A percentile compares a stretch with the other conserved stretches of the same genome.
These are phyloP conservation scores for Aspergillus sp. DNA, from an alignment of 2,329 filamentous ascomycete genomes.

Conservation along the genomic window DNA sequence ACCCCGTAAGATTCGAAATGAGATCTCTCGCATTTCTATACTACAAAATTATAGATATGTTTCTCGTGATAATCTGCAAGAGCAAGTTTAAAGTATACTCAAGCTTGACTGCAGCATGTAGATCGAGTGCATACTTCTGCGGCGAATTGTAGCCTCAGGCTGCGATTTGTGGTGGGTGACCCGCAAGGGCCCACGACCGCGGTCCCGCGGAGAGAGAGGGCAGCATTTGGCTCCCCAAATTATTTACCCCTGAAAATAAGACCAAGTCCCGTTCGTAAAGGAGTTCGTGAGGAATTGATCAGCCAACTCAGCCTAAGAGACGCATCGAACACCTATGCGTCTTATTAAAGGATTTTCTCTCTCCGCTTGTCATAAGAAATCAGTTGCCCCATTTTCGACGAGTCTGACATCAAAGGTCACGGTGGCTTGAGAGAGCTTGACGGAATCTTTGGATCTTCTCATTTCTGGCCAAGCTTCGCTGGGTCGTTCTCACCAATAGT, in stretches of 20 bases:
- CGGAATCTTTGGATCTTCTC: neutral
- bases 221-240: conserved; percentile 7
- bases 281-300: neutral
- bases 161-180: conserved; percentile 10
- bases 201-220: conserved; percentile 7
- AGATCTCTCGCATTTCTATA: too few species aligned
- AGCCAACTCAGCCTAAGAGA: neutral
- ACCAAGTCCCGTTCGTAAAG: neutral
- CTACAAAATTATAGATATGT: too few species aligned
- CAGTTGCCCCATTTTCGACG: neutral
- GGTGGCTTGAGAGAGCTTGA: conserved; percentile 1
- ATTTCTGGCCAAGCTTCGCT: neutral
- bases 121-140: neutral
- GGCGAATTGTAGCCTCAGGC: conserved; percentile 1
- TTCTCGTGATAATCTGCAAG: too few species aligned
- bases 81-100: too few species aligned
- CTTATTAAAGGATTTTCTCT: neutral
- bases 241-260: conserved; percentile 26
- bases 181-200: conserved; percentile 26
- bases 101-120: neutral
- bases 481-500: neutral
- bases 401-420: neutral
- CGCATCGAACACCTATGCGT: neutral
- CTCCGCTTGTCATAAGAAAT: neutral
- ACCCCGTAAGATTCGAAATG: too few species aligned